Evolutionary conservation across 2,329 filamentous ascomycete genomes (phyloP).

Genomic region (Lecanicillium sp.): DNA sequence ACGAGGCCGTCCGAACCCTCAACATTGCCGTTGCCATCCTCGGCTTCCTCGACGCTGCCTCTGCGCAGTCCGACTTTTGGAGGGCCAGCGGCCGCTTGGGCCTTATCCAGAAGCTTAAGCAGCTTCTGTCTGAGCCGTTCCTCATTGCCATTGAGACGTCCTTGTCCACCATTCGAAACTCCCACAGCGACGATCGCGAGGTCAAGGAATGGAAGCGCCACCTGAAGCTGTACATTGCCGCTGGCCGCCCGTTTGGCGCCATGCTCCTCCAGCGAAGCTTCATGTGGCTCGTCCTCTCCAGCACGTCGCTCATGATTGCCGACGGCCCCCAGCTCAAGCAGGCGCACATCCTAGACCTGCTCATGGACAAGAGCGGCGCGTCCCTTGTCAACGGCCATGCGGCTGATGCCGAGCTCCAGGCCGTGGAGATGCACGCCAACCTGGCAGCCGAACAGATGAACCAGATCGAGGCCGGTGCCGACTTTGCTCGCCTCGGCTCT

Average conservation of each 20-base stretch:
- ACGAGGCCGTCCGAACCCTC: conserved; percentile 61
- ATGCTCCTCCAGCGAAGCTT: conserved; percentile 88
- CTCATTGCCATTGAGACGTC: conserved; percentile 82
- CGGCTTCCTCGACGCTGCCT: conserved; percentile 79
- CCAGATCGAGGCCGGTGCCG: conserved; percentile 78
- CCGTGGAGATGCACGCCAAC: conserved; percentile 57
- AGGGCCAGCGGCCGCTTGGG: conserved; percentile 62
- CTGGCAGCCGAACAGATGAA: conserved; percentile 78
- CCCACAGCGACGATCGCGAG: conserved; percentile 54
- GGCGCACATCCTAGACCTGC: conserved; percentile 63
- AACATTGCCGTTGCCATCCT: conserved; percentile 79
- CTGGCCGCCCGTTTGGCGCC: conserved; percentile 75
- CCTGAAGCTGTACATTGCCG: conserved; percentile 71
- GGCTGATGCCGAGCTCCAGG: conserved; percentile 44
- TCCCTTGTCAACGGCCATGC: conserved; percentile 21
- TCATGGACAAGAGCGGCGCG: conserved; percentile 50
- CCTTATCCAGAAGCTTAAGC: conserved; percentile 63
- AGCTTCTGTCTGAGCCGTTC: conserved; percentile 75
- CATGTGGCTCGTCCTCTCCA: conserved; percentile 74
- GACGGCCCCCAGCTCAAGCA: conserved; percentile 52
- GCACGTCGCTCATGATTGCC: conserved; percentile 64
- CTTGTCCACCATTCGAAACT: conserved; percentile 82
- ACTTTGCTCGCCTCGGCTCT: conserved; percentile 76
- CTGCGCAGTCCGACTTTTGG: conserved; percentile 77
- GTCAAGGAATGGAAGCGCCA: conserved; percentile 84